These are phyloP conservation scores for Juncus inflexus DNA, from an alignment of 176 grass and related monocot genomes.

Conservation along the genomic window DNA sequence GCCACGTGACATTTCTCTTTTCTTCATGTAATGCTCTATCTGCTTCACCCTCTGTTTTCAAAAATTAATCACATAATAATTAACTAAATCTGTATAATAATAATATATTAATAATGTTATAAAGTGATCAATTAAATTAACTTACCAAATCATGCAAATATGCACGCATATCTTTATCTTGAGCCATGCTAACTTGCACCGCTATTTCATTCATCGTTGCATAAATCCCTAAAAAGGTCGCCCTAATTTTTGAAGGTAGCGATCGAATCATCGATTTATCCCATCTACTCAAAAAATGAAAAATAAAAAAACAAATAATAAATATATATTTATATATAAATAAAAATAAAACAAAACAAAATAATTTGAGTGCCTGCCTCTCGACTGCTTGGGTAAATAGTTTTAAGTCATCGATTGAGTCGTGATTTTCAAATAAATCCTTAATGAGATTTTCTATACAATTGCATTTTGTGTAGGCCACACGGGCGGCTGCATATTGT, in stretches of 20 bases:
- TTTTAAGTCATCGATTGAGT: slow-evolving; percentile 17
- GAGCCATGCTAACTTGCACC: slow-evolving; percentile 15
- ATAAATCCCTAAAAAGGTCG: slow-evolving; percentile 4
- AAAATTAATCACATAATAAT: too few relatives aligned
- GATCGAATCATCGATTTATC: slow-evolving; percentile 22
- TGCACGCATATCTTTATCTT: slow-evolving; percentile 15
- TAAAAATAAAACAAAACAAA: too few relatives aligned
- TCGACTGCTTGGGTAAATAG: slow-evolving; percentile 24
- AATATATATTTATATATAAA: too few relatives aligned
- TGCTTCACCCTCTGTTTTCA: slow-evolving; percentile 25
- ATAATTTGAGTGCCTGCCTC: too few relatives aligned
- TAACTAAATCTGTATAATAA: too few relatives aligned
- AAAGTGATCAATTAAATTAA: background rate
- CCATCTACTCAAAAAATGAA: too few relatives aligned
- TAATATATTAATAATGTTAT: background rate
- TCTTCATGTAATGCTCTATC: slow-evolving; percentile 25
- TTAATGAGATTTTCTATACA: slow-evolving; percentile 29
- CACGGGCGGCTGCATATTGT: slow-evolving; percentile 8
- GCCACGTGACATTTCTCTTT: background rate
- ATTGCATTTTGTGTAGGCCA: slow-evolving; percentile 39
- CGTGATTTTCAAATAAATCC: slow-evolving; percentile 29
- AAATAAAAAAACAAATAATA: too few relatives aligned
- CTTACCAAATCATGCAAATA: slow-evolving; percentile 30
- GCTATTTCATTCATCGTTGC: slow-evolving; percentile 18
- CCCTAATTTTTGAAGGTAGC: slow-evolving; percentile 13